Conservation (phyloP, 139 green algal genomes). For the Pseudopediastrum boryanum region DNA sequence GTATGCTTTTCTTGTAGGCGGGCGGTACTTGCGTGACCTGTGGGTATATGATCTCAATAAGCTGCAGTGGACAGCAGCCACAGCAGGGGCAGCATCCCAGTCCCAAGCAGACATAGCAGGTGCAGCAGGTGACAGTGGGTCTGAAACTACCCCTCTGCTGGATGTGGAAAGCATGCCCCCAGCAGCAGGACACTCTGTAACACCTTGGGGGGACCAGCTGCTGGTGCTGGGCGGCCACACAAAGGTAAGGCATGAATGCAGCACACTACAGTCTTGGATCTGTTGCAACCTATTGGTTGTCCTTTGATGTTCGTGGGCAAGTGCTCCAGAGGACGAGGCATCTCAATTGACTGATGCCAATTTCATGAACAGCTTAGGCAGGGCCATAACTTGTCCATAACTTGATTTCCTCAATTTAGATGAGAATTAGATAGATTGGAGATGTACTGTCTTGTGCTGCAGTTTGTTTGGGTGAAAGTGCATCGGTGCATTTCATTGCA, state of each 20-base stretch:
- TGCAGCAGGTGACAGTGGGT: slow-evolving; percentile 9
- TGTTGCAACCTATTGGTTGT: not conserved
- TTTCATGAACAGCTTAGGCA: no score
- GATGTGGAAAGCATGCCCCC: not conserved
- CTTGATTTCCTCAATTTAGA: no score
- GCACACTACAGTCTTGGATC: not conserved
- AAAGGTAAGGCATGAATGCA: slow-evolving; percentile 75
- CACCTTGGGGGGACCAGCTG: slow-evolving; percentile 57
- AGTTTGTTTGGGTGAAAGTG: no score
- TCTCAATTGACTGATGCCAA: no score
- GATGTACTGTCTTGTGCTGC: no score
- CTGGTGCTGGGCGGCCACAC: slow-evolving; percentile 85
- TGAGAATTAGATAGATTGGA: no score
- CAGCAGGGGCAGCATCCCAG: not conserved
- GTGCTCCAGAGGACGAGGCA: no score
- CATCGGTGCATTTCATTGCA: no score
- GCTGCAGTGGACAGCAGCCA: slow-evolving; percentile 68
- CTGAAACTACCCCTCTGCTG: slow-evolving; percentile 13
- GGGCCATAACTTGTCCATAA: no score
- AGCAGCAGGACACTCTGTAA: slow-evolving; percentile 57
- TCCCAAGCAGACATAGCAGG: not conserved
- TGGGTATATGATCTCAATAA: slow-evolving; percentile 83
- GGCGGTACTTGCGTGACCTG: slow-evolving; percentile 86
- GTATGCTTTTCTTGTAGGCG: slow-evolving; percentile 68
- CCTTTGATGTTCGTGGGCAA: no score